A percentile compares a stretch with the other conserved stretches of the same genome.
Conservation (phyloP, 805 yeast genomes). For the Myxozyma kluyveri region DNA sequence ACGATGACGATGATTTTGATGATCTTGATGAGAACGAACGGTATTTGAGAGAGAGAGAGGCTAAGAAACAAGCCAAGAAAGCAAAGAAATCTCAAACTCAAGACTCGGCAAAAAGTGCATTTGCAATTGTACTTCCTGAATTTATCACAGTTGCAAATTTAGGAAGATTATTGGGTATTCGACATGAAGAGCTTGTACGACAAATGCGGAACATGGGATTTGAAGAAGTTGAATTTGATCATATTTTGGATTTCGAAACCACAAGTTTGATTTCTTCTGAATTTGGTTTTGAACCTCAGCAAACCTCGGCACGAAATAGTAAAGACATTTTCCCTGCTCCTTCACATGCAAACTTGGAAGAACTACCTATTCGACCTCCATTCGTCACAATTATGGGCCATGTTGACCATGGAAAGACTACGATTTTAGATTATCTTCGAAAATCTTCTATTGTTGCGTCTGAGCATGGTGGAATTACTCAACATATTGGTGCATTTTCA, state of each 20-base stretch:
- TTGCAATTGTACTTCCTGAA: slow-evolving; percentile 1
- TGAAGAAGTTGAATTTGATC: slow-evolving; percentile 50
- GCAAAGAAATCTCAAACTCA: neutral
- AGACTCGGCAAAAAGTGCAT: neutral
- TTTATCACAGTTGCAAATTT: slow-evolving; percentile 74
- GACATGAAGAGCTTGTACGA: slow-evolving; percentile 57
- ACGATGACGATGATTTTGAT: neutral
- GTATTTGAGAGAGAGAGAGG: neutral
- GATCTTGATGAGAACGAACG: neutral
- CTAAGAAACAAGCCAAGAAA: neutral
- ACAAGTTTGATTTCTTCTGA: slow-evolving; percentile 87
- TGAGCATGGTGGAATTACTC: slow-evolving; percentile 96
- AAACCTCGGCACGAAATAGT: slow-evolving; percentile 37
- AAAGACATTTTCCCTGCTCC: slow-evolving; percentile 22
- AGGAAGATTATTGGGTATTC: slow-evolving; percentile 65
- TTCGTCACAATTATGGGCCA: slow-evolving; percentile 98
- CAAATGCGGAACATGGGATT: slow-evolving; percentile 71
- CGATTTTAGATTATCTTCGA: slow-evolving; percentile 81
- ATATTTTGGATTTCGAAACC: slow-evolving; percentile 80
- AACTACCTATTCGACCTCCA: slow-evolving; percentile 73
- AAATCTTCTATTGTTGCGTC: slow-evolving; percentile 78
- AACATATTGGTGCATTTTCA: slow-evolving; percentile 95
- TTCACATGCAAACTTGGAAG: slow-evolving; percentile 43
- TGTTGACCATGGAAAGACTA: slow-evolving; percentile 97
- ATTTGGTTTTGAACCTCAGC: slow-evolving; percentile 60